Conservation (phyloP, 2,329 filamentous ascomycete species). For the Fusarium penzigii region DNA sequence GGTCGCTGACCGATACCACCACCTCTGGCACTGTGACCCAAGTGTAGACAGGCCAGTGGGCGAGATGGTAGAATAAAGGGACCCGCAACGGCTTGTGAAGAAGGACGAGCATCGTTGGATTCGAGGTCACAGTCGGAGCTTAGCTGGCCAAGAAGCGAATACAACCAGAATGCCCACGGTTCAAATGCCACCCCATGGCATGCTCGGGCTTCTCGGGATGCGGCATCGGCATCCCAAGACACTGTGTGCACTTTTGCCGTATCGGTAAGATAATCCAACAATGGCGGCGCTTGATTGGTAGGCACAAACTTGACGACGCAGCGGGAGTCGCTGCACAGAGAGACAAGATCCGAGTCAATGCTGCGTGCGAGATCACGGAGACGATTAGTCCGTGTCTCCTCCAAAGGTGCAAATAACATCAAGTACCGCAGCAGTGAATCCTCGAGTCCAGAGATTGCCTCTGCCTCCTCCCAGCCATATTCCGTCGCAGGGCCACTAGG, state of each 20-base stretch:
- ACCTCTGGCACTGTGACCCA: conserved; percentile 38
- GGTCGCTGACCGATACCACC: conserved; percentile 37
- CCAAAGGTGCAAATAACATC: conserved; percentile 35
- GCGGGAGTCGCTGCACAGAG: conserved; percentile 35
- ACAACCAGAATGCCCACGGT: conserved; percentile 44
- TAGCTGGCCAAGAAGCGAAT: conserved; percentile 42
- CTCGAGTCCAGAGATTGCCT: conserved; percentile 25
- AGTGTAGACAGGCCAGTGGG: conserved; percentile 39
- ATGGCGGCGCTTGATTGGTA: conserved; percentile 30
- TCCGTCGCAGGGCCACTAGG: conserved; percentile 24
- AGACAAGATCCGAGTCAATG: conserved; percentile 38
- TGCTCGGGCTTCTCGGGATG: conserved; percentile 28
- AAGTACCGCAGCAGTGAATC: conserved; percentile 39
- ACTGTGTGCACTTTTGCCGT: conserved; percentile 32
- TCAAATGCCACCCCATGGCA: conserved; percentile 41
- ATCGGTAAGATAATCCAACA: conserved; percentile 38
- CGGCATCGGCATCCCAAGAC: conserved; percentile 33
- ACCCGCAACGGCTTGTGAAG: conserved; percentile 35
- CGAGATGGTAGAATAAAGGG: conserved; percentile 41
- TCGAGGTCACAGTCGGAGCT: conserved; percentile 37
- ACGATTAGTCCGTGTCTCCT: conserved; percentile 24
- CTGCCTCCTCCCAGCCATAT: conserved; percentile 38
- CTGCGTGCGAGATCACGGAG: conserved; percentile 32
- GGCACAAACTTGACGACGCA: conserved; percentile 36
- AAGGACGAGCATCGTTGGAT: conserved; percentile 13